Base-by-base conservation (phyloP, 1,139 yeast genomes). In the Kurtzmaniella natalensis region DNA sequence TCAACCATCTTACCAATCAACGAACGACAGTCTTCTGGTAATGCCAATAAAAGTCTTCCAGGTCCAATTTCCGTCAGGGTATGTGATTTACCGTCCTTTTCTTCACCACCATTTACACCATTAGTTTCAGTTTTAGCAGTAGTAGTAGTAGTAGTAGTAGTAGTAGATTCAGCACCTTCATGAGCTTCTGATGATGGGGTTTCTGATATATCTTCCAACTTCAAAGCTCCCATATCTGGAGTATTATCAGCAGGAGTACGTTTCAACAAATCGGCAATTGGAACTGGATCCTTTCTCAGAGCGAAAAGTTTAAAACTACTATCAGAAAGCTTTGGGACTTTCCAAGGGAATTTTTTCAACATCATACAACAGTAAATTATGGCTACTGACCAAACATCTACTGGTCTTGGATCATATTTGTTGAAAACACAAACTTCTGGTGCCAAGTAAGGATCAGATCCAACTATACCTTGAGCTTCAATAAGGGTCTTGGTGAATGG, bases 321-420 rank as follows among this genome's bases (percentile, higher is more conserved):
- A 57, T 89, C 97, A 26, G 81, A 68, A 39, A 81, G 61, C 51
- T 87, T 83, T n/a, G 97, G 96, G 8, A 89, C 88, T 56, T 87
- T 88, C 97, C 97, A 88, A 8, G 97, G 96, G 60, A 89, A 89
- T 57, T 89, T 83, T 57, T 89, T 82, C 59, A 89, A 70, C 48
- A 88, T 81, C 96, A 89, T 88, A 64, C 96, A 89, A 50, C 96
- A 87, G 55, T 84, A 86, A 30, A 89, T 86, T 39, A 89, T 87
- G 11, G 95, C 96, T 18, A 81, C 79, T 7, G 95, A 85, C 97
- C 97, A 89, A 23, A 89, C 83, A 59, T 89, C 97, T 14, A 89
- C 95, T 7, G 94, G 94, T 43, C 95, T 74, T 13, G 96, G 96
- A 57, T 86, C 95, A 53, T 89, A 89, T 42, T 70, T 69, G 46